These are phyloP conservation scores for Aspergillus eucalypticola DNA, from an alignment of 2,329 filamentous ascomycete species.

Conservation along the genomic window DNA sequence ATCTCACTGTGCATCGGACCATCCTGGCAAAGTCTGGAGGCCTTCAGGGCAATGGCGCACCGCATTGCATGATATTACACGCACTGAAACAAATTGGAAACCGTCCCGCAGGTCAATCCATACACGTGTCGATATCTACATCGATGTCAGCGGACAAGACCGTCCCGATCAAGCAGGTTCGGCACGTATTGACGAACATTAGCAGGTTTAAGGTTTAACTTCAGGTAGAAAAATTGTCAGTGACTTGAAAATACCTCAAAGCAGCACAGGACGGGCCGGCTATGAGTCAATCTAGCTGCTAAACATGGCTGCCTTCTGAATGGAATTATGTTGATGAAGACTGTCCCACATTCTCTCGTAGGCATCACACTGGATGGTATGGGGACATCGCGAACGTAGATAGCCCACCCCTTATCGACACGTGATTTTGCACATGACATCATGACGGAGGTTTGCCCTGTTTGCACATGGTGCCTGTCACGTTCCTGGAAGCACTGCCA, in stretches of 20 bases:
- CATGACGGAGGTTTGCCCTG: conserved; percentile 11
- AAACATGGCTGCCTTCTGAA: not conserved
- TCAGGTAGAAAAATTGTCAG: not conserved
- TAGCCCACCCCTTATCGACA: conserved; percentile 8
- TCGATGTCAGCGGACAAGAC: not conserved
- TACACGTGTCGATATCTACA: not conserved
- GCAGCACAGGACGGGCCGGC: not conserved
- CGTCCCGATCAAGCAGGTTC: not conserved
- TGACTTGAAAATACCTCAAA: not conserved
- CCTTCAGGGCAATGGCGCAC: not conserved
- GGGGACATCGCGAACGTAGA: not conserved
- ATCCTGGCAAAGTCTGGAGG: not conserved
- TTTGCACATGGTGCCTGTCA: conserved; percentile 17
- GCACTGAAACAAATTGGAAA: not conserved
- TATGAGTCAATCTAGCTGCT: not conserved
- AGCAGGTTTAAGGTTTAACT: not conserved
- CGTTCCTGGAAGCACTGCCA: conserved; percentile 8
- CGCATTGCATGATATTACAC: too few species aligned
- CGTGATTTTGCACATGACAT: conserved; percentile 5
- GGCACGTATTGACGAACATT: not conserved
- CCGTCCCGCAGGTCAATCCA: not conserved
- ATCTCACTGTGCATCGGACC: not conserved
- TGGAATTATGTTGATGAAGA: not conserved
- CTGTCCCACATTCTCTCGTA: not conserved
- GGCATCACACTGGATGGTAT: not conserved